These are phyloP conservation scores for Hypsizygus ulmarius DNA, from an alignment of 1,284 basidiomycete species.

Conservation along the genomic window DNA sequence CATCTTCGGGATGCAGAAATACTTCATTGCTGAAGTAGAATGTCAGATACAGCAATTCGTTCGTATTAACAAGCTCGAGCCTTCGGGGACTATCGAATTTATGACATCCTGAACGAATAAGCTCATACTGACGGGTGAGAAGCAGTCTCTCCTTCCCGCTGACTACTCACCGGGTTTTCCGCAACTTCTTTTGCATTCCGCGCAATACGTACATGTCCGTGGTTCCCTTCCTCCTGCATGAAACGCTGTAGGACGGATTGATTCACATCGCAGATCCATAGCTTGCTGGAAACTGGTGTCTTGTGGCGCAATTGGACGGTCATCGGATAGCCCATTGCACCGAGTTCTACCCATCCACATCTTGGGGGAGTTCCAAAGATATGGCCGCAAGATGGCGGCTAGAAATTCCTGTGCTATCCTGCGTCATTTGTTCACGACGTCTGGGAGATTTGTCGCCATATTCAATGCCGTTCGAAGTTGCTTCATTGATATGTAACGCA, in stretches of 20 bases:
- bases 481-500: no score
- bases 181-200: conserved; percentile 32
- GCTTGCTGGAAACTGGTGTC: conserved; percentile 22
- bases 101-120: conserved; percentile 30
- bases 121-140: neutral
- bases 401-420: neutral
- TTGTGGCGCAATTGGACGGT: conserved; percentile 32
- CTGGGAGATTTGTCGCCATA: no score
- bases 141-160: neutral
- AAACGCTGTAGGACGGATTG: conserved; percentile 25
- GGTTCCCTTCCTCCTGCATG: conserved; percentile 17
- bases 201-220: conserved; percentile 22
- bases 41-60: no score
- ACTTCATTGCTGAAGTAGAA: no score
- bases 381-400: conserved; percentile 3
- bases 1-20: conserved; percentile 31
- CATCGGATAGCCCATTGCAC: conserved; percentile 44
- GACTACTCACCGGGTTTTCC: conserved; percentile 31
- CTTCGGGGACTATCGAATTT: conserved; percentile 40
- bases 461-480: no score
- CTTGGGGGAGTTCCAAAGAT: conserved; percentile 18
- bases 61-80: conserved; percentile 12
- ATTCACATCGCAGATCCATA: conserved; percentile 36
- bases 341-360: conserved; percentile 39
- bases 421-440: no score